phyloP scores from a whole-genome alignment of 2,329 filamentous ascomycete genomes.

The Fonsecaea pugnacius region DNA sequence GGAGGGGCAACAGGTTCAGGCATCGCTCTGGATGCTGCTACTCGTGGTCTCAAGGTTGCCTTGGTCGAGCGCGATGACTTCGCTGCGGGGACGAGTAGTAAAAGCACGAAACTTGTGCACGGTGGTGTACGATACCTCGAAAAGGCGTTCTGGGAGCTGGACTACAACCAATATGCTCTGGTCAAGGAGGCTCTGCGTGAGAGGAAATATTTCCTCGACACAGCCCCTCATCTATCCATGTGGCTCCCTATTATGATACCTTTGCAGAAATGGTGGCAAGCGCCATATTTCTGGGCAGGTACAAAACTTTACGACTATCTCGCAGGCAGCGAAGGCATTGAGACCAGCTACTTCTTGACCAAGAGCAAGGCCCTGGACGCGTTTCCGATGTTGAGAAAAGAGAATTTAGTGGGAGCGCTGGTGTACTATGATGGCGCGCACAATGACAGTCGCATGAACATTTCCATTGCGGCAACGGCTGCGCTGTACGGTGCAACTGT shows the following conservation, averaged over 20 bases:
- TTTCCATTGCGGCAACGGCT: conserved; percentile 83
- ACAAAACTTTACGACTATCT: conserved; percentile 84
- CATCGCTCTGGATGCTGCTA: conserved; percentile 79
- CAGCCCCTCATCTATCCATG: conserved; percentile 77
- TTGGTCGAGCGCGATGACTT: conserved; percentile 84
- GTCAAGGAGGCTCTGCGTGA: conserved; percentile 82
- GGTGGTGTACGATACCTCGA: conserved; percentile 83
- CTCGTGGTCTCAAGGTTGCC: conserved; percentile 77
- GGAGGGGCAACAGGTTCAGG: conserved; percentile 79
- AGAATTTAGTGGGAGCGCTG: conserved; percentile 76
- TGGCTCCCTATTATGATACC: conserved; percentile 85
- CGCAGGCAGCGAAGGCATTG: conserved; percentile 83
- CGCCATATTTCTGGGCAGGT: conserved; percentile 72
- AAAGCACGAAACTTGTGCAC: conserved; percentile 86
- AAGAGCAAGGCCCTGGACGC: conserved; percentile 83
- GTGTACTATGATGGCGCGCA: conserved; percentile 93
- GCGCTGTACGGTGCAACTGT: conserved; percentile 84
- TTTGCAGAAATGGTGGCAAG: conserved; percentile 81
- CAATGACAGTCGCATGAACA: conserved; percentile 92
- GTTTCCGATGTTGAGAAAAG: conserved; percentile 85
- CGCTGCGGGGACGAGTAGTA: conserved; percentile 78
- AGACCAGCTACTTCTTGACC: conserved; percentile 85
- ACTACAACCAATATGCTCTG: conserved; percentile 77
- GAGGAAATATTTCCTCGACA: conserved; percentile 80
- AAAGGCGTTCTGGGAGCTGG: conserved; percentile 83